Conservation (phyloP, 495 filamentous ascomycete species). For the Coniosporium apollinis region DNA sequence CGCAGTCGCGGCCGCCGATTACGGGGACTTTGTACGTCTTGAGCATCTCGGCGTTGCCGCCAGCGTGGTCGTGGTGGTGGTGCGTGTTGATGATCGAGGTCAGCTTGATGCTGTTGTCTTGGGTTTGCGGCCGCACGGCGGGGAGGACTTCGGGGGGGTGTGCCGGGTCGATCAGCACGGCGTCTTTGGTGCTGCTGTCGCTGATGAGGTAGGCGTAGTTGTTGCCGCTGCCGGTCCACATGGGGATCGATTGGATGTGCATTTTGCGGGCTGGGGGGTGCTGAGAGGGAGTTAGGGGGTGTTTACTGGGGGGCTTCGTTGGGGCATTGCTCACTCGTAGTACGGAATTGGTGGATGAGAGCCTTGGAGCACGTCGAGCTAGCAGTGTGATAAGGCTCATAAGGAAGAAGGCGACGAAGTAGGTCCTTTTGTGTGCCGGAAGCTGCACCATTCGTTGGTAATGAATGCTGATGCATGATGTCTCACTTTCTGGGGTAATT, state of each 20-base stretch:
- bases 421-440: too few relatives aligned
- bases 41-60: conserved; percentile 72
- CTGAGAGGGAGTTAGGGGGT: conserved; percentile 1
- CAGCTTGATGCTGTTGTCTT: conserved; percentile 58
- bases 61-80: conserved; percentile 91
- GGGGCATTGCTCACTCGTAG: not conserved
- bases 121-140: conserved; percentile 54
- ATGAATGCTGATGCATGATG: too few relatives aligned
- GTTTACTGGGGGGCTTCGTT: not conserved
- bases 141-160: conserved; percentile 79
- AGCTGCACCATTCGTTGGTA: too few relatives aligned
- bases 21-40: conserved; percentile 50
- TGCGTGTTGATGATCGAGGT: conserved; percentile 90
- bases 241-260: conserved; percentile 95
- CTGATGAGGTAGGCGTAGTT: conserved; percentile 95
- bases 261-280: conserved; percentile 34
- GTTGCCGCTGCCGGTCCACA: conserved; percentile 86
- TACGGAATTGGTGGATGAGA: not conserved
- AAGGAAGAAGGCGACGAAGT: too few relatives aligned
- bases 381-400: not conserved
- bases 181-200: conserved; percentile 76
- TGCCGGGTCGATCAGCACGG: conserved; percentile 92
- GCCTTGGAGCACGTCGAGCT: not conserved
- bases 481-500: too few relatives aligned
- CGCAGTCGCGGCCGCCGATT: conserved; percentile 78